Evolutionary conservation across 192 early-diverging fungal species (phyloP).

Genomic region (Podochytrium sp.): DNA sequence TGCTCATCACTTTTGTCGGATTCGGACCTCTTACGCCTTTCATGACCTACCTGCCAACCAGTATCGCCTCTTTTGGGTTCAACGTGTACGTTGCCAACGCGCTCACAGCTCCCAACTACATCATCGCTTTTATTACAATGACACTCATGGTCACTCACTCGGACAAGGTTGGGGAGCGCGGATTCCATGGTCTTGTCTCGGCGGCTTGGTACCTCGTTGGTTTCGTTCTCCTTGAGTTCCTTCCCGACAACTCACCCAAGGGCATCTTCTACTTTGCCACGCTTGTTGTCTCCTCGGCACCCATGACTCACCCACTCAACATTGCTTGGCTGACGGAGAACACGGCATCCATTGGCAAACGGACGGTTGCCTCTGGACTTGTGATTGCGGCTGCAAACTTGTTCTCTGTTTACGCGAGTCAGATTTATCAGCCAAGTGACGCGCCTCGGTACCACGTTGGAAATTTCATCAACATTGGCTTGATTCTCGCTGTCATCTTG

Average conservation of each 20-base stretch:
- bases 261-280: constrained; percentile 21
- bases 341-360: constrained; percentile 39
- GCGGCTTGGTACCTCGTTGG: constrained; percentile 32
- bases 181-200: constrained; percentile 23
- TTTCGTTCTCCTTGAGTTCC: constrained; percentile 23
- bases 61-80: constrained; percentile 39
- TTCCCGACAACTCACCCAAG: constrained; percentile 21
- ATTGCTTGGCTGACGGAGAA: constrained; percentile 39
- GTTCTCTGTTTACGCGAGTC: constrained; percentile 19
- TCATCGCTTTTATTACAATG: constrained; percentile 23
- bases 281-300: constrained; percentile 12
- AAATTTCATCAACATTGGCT: constrained; percentile 52
- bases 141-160: constrained; percentile 25
- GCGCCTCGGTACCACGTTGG: constrained; percentile 56
- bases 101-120: constrained; percentile 35
- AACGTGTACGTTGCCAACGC: constrained; percentile 37
- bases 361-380: constrained; percentile 34
- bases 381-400: constrained; percentile 37
- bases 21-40: constrained; percentile 14
- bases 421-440: constrained; percentile 43
- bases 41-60: constrained; percentile 32
- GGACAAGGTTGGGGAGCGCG: constrained; percentile 16
- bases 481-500: constrained; percentile 36
- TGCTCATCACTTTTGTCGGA: constrained; percentile 28
- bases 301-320: constrained; percentile 34